A percentile compares a stretch with the other conserved stretches of the same genome.
Evolutionary conservation across 1,284 basidiomycete genomes (phyloP).

Genomic region (Leccinum cinnamomeum): DNA sequence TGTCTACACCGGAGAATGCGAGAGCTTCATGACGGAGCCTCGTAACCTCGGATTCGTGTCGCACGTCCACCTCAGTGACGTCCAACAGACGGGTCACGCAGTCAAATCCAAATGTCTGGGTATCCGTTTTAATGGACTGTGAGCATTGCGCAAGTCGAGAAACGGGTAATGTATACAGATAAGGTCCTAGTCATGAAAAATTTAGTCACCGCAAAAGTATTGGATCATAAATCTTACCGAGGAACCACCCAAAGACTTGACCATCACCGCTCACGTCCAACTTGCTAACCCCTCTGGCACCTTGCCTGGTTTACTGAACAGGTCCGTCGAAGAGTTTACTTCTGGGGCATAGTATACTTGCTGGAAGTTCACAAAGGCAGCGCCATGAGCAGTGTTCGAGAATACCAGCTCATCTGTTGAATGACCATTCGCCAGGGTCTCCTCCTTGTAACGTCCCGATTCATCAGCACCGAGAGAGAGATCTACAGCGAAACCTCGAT

Average conservation of each 20-base stretch:
- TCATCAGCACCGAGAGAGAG: constrained; percentile 46
- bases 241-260: constrained; percentile 65
- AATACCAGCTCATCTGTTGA: constrained; percentile 58
- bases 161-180: constrained; percentile 59
- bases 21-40: constrained; percentile 55
- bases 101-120: constrained; percentile 53
- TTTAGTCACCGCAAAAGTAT: constrained; percentile 3
- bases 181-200: constrained; percentile 49
- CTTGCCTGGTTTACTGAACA: constrained; percentile 71
- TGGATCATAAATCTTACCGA: constrained; percentile 46
- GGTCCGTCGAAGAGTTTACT: constrained; percentile 40
- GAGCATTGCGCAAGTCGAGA: constrained; percentile 50
- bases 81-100: constrained; percentile 56
- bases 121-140: constrained; percentile 47
- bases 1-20: constrained; percentile 38
- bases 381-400: constrained; percentile 36
- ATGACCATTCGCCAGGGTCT: constrained; percentile 51
- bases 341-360: constrained; percentile 57
- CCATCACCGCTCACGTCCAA: constrained; percentile 66
- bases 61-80: constrained; percentile 55
- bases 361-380: constrained; percentile 66
- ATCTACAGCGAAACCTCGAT: constrained; percentile 54
- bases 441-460: constrained; percentile 49
- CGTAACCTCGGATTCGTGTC: constrained; percentile 59
- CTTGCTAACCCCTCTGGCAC: constrained; percentile 59